Evolutionary conservation across 208 protist genomes (phyloP), one percentile per base, ranked within the genome.

Genomic region (Tritrichomonas foetus): DNA sequence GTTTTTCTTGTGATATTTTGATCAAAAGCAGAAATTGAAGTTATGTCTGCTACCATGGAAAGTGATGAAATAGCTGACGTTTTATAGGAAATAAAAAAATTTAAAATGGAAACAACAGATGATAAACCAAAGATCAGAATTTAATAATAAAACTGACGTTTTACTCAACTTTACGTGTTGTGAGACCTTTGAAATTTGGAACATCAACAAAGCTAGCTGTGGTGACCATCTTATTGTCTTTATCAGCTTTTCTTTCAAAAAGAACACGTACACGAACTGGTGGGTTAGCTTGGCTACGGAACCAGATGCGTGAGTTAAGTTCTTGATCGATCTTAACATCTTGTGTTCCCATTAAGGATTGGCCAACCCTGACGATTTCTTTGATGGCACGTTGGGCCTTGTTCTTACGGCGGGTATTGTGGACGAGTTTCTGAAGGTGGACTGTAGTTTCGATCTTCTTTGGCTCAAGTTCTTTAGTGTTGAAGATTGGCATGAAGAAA

Each of bases 151-250:
- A n/a, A n/a, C n/a, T n/a, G n/a, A n/a, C n/a, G n/a, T n/a, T n/a
- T n/a, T n/a, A n/a, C n/a, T n/a, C 69, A n/a, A 75, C 69, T 41
- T 82, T 82, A n/a, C 5, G 5, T 50, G 74, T 82, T 36, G 47
- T 33, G 41, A 82, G 74, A 50, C 74, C 74, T 30, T 82, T 82
- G 74, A 82, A 82, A 9, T 33, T 50, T 47, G 74, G n/a, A 53
- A 82, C 74, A 44, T 82, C 41, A 14, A 47, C 41, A 41, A 50
- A 82, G n/a, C 41, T 50, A 50, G 74, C 74, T 25, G 41, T 82
- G 27, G 74, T 82, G 41, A 82, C 30, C 74, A 82, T 82, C 41
- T 82, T 82, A 82, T 82, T 41, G 36, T 75, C 69, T n/a, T 75
- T 36, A 53, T 82, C 74, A 82, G 41, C 74, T 41, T 82, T 82